Percentiles rank a stretch among this genome's conserved stretches.
These are phyloP conservation scores for Thalia dealbata DNA, from an alignment of 176 grass and related monocot species.

Conservation along the genomic window DNA sequence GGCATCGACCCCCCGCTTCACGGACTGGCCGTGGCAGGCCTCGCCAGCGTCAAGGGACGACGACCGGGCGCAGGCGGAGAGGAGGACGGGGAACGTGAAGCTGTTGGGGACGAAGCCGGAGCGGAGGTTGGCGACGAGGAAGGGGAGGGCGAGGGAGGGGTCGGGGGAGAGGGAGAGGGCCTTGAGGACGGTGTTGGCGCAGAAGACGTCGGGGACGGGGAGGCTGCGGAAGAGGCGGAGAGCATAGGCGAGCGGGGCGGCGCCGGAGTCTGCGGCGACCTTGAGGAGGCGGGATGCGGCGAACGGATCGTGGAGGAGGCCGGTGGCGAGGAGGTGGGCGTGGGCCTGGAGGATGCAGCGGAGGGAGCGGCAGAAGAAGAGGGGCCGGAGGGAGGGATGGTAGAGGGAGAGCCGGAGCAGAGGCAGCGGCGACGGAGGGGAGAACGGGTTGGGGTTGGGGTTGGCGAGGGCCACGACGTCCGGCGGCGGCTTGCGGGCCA, in stretches of 20 bases:
- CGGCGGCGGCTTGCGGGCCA: background rate
- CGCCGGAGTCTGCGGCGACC: constrained; percentile 11
- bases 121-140: constrained; percentile 24
- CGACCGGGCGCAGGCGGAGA: constrained; percentile 20
- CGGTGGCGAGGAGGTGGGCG: constrained; percentile 31
- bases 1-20: constrained; percentile 33
- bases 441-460: background rate
- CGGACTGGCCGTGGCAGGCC: constrained; percentile 29
- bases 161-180: constrained; percentile 22
- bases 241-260: constrained; percentile 17
- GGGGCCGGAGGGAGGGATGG: constrained; percentile 19
- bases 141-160: constrained; percentile 22
- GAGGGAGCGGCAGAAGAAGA: constrained; percentile 26
- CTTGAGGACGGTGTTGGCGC: constrained; percentile 26
- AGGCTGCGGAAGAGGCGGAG: constrained; percentile 30
- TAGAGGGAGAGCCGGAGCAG: constrained; percentile 6
- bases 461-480: background rate
- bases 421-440: constrained; percentile 11
- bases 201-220: constrained; percentile 29
- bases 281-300: constrained; percentile 29
- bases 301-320: constrained; percentile 33
- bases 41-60: background rate
- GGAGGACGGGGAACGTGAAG: constrained; percentile 26
- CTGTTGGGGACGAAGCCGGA: constrained; percentile 13
- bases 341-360: constrained; percentile 22